These are phyloP conservation scores for Amanita inopinata DNA, from an alignment of 768 basidiomycete genomes.

Conservation along the genomic window DNA sequence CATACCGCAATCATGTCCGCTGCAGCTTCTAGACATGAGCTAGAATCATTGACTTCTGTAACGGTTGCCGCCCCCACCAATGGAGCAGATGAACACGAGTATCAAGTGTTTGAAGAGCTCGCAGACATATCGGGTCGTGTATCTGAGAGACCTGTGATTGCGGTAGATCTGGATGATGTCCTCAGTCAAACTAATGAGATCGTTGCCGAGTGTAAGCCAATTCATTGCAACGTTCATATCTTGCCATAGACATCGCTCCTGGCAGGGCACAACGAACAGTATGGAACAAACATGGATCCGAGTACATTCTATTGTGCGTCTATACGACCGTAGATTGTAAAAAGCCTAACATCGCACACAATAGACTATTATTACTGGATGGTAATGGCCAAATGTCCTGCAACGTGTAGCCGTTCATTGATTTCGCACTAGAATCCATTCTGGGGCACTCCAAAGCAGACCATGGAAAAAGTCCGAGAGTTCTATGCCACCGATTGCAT, in stretches of 20 bases:
- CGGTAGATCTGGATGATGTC: constrained; percentile 63
- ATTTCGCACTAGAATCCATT: constrained; percentile 38
- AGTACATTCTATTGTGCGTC: constrained; percentile 53
- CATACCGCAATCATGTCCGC: too few species aligned
- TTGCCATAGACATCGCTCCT: background rate
- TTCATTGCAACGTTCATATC: background rate
- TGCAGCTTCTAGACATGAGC: constrained; percentile 18
- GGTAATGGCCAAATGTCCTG: constrained; percentile 20
- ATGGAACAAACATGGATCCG: constrained; percentile 46
- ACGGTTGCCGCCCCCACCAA: background rate
- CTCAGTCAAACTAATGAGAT: constrained; percentile 50
- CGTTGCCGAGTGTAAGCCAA: constrained; percentile 45
- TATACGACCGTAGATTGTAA: background rate
- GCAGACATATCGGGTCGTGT: constrained; percentile 15
- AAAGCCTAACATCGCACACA: constrained; percentile 3
- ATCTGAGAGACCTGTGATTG: constrained; percentile 34
- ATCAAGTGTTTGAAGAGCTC: constrained; percentile 12
- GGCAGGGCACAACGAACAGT: constrained; percentile 57
- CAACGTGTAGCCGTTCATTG: background rate
- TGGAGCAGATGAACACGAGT: constrained; percentile 7
- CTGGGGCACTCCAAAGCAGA: constrained; percentile 55
- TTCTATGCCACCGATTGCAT: constrained; percentile 49
- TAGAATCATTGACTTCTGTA: constrained; percentile 10
- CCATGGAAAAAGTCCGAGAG: constrained; percentile 45
- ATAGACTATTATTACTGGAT: constrained; percentile 74